Evolutionary conservation across 2,329 filamentous ascomycete genomes (phyloP), one percentile per base, ranked within the genome.

Genomic region (Alternaria infectoria): DNA sequence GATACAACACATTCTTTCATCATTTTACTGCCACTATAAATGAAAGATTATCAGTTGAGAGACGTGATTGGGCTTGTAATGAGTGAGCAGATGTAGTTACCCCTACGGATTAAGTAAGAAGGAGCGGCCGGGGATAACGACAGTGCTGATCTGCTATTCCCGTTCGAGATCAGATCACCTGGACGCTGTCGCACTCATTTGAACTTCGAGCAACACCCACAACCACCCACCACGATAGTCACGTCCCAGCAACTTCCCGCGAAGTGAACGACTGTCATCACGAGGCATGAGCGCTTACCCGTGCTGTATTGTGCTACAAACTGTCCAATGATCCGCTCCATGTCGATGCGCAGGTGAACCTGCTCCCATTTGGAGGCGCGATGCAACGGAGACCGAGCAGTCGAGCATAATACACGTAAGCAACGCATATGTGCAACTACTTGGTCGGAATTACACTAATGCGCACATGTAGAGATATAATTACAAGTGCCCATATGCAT

Each of bases 221-320:
- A 15, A 17, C 36, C 36, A 40, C n/a, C 36, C 1, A 40, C 9
- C 9, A 40, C 9, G 36, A 40, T 40, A 17, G n/a, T n/a, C 9
- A 40, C 36, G 32, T 82, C 49, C 81, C 83, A 40, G 79, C 78
- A 6, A 83, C 83, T 55, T 82, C 81, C 10, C 79, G 83, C 57
- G 86, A 86, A 59, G 64, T 62, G 9, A 70, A 71, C 54, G 68
- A 69, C 40, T 66, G 66, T 21, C 69, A 70, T 50, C 64, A 73
- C 50, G 69, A 72, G 26, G 62, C 66, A 5, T 65, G 71, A 32
- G 57, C 65, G 26, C 66, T 70, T 54, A 79, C 81, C 57, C 86
- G 85, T 59, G 84, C 83, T 28, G 85, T 87, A 81, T 62, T 54
- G 9, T 77, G 83, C 46, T 81, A 80, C 12, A 85, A 85, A 1